phyloP scores from a whole-genome alignment of 2,329 filamentous ascomycete species.

The Boeremia lycopersici region DNA sequence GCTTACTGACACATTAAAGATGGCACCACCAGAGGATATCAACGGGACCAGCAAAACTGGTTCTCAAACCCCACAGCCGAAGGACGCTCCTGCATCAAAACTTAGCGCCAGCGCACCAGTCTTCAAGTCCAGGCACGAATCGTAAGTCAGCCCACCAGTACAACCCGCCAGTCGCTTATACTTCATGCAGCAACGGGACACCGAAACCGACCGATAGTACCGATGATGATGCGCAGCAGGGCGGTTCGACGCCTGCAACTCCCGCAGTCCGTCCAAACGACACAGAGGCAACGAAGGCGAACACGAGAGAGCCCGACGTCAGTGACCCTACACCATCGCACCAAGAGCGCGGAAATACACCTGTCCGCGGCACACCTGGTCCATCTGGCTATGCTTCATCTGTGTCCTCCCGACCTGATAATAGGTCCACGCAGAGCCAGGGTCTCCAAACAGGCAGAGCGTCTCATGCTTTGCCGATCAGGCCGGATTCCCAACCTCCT shows the following conservation, averaged over 20 bases:
- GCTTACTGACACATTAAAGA: conserved; percentile 24
- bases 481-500: conserved; percentile 64
- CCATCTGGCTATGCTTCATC: conserved; percentile 23
- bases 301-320: conserved; percentile 17
- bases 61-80: conserved; percentile 51
- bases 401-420: conserved; percentile 41
- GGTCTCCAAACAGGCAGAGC: conserved; percentile 31
- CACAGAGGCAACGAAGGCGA: conserved; percentile 18
- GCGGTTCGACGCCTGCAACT: conserved; percentile 21
- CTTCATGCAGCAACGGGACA: conserved; percentile 40
- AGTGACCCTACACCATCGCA: conserved; percentile 22
- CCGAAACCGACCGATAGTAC: conserved; percentile 20
- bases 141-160: conserved; percentile 30
- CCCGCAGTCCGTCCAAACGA: conserved; percentile 27
- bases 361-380: conserved; percentile 8
- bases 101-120: conserved; percentile 64
- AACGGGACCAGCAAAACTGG: conserved; percentile 40
- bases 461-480: conserved; percentile 58
- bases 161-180: conserved; percentile 16
- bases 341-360: conserved; percentile 21
- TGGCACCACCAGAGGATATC: conserved; percentile 27
- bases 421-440: conserved; percentile 36
- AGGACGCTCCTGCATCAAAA: conserved; percentile 46
- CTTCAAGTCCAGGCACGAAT: conserved; percentile 62
- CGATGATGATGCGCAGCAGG: conserved; percentile 23